Base-by-base conservation (phyloP, 2,329 filamentous ascomycete species). In the Colletotrichum australisinense region DNA sequence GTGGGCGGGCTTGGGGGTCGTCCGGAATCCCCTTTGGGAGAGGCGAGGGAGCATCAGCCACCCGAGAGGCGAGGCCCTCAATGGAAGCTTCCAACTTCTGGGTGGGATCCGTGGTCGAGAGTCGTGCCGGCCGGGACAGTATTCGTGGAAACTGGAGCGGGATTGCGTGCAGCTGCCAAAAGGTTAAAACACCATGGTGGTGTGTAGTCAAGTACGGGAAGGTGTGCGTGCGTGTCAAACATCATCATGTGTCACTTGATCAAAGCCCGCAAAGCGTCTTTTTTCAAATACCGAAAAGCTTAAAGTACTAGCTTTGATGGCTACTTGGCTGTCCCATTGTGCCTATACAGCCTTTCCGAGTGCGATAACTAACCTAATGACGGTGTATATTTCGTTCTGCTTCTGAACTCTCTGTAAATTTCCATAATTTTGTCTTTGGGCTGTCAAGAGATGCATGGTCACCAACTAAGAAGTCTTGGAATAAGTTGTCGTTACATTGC, bases 111-210 rank as follows among this genome's bases (percentile, higher is more conserved):
- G 70, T 62, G 69, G 67, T 56, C 67, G 19, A 56, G 42, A 28
- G 11, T 35, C 11, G 52, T 73, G 67, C 67, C 70, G 56, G 70
- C 70, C 70, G 67, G 22, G 12, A 42, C 22, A 22, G 28, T 55
- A n/a, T 35, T 59, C 26, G 35, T 67, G 60, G 56, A 70, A 70
- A 46, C 55, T 67, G 60, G 62, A 65, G 56, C 70, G 67, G 70
- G 70, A 73, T 73, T 70, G 56, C 70, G 70, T 70, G 70, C 70
- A 73, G 70, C 67, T 73, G 70, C 67, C 70, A 73, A 73, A 72
- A 65, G 67, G 52, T 70, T 70, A 66, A 70, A 56, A 30, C 24
- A 53, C 24, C 30, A 58, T 67, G 53, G 59, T 52, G 53, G 67
- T 69, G 28, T 63, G 69, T 64, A 53, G 60, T 63, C 60, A 38